Evolutionary conservation across 345 rosid species (phyloP).

Genomic region (Salix viminalis): DNA sequence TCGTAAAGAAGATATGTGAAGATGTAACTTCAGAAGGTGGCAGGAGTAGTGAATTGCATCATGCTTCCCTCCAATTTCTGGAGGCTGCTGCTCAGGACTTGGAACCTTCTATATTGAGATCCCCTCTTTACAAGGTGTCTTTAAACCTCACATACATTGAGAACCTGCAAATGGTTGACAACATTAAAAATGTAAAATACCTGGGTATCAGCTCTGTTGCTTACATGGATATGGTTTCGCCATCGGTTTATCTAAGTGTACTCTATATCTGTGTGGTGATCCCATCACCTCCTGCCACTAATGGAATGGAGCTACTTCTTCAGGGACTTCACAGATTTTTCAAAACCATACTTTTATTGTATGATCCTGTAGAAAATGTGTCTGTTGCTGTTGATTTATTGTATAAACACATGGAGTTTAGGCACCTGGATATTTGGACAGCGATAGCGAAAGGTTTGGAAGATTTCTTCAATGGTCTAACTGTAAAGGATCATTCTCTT

Average conservation of each 20-base stretch:
- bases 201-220: slow-evolving; percentile 14
- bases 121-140: slow-evolving; percentile 46
- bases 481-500: slow-evolving; percentile 21
- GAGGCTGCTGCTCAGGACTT: slow-evolving; percentile 39
- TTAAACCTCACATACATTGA: slow-evolving; percentile 38
- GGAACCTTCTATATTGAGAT: slow-evolving; percentile 43
- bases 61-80: slow-evolving; percentile 27
- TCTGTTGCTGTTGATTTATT: slow-evolving; percentile 24
- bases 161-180: slow-evolving; percentile 17
- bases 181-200: slow-evolving; percentile 15
- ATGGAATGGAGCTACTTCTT: slow-evolving; percentile 11
- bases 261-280: slow-evolving; percentile 30
- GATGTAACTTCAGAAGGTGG: slow-evolving; percentile 11
- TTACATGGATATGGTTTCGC: slow-evolving; percentile 48
- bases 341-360: slow-evolving; percentile 27
- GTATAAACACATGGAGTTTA: slow-evolving; percentile 22
- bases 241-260: slow-evolving; percentile 38
- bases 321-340: slow-evolving; percentile 21
- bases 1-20: slow-evolving; percentile 33
- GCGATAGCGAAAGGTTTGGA: slow-evolving; percentile 34
- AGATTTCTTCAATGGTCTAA: slow-evolving; percentile 22
- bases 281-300: slow-evolving; percentile 16
- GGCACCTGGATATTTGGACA: slow-evolving; percentile 38
- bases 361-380: slow-evolving; percentile 37
- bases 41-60: slow-evolving; percentile 10